Evolutionary conservation across 1,284 basidiomycete species (phyloP).

Genomic region (Fomitopsis pinicola): DNA sequence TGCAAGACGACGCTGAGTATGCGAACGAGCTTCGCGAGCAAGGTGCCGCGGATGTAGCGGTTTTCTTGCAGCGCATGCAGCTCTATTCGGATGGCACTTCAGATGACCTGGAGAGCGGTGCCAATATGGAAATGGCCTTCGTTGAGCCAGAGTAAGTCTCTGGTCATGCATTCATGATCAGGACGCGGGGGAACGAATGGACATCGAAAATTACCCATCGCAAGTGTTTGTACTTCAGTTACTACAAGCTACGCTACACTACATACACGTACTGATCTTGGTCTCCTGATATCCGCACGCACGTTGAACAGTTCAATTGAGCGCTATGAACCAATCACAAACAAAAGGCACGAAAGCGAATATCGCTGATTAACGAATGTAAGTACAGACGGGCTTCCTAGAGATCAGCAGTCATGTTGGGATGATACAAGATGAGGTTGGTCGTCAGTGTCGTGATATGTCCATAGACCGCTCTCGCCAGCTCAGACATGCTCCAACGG

Average conservation of each 20-base stretch:
- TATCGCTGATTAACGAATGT: neutral
- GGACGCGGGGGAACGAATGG: too few species aligned
- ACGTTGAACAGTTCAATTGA: too few species aligned
- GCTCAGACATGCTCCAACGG: conserved; percentile 9
- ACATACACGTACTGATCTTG: too few species aligned
- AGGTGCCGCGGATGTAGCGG: conserved; percentile 45
- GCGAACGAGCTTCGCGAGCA: conserved; percentile 24
- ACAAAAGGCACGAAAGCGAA: neutral
- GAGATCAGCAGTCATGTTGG: neutral
- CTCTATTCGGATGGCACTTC: conserved; percentile 28
- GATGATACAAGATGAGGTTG: neutral
- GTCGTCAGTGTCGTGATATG: neutral
- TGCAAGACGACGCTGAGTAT: conserved; percentile 27
- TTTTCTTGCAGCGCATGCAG: conserved; percentile 44
- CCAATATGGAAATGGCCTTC: neutral
- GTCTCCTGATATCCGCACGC: too few species aligned
- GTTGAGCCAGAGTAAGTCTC: neutral
- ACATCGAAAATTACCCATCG: too few species aligned
- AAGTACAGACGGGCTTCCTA: neutral
- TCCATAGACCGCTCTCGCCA: neutral
- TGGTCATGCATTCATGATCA: too few species aligned
- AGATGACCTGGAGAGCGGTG: conserved; percentile 1
- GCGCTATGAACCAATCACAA: too few species aligned
- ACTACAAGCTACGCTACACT: too few species aligned
- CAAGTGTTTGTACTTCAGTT: too few species aligned